Percentiles rank a stretch among this genome's conserved stretches.
Conservation (phyloP, 2,329 filamentous ascomycete genomes). For the Microcera coccophila region DNA sequence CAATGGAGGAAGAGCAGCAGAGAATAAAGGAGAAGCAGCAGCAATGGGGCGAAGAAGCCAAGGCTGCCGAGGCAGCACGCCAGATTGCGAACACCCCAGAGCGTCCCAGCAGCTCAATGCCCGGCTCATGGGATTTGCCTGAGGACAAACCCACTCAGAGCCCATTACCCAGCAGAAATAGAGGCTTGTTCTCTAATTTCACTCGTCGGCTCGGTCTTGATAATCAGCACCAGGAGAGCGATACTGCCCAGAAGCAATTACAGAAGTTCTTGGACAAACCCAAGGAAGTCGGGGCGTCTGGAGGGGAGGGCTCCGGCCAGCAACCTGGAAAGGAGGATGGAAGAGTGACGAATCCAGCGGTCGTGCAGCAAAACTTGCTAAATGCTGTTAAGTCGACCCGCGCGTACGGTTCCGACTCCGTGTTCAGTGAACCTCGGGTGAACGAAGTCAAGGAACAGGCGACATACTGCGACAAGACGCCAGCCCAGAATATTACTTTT, state of each 20-base stretch:
- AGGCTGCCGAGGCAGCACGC: slow-evolving; percentile 37
- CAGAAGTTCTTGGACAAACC: slow-evolving; percentile 42
- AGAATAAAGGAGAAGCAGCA: slow-evolving; percentile 56
- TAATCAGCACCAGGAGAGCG: slow-evolving; percentile 39
- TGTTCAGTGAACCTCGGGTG: slow-evolving; percentile 71
- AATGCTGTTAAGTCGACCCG: slow-evolving; percentile 77
- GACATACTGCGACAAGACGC: slow-evolving; percentile 78
- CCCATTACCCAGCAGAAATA: slow-evolving; percentile 40
- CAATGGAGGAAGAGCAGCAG: slow-evolving; percentile 68
- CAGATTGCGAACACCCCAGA: slow-evolving; percentile 41
- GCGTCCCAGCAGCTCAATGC: slow-evolving; percentile 53
- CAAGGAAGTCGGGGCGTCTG: slow-evolving; percentile 15
- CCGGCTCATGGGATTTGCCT: slow-evolving; percentile 70
- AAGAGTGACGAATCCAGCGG: slow-evolving; percentile 56
- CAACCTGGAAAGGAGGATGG: slow-evolving; percentile 40
- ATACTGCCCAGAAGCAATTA: slow-evolving; percentile 40
- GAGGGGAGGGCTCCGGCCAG: slow-evolving; percentile 13
- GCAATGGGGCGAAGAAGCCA: slow-evolving; percentile 39
- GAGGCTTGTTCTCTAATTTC: slow-evolving; percentile 65
- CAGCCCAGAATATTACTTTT: slow-evolving; percentile 68
- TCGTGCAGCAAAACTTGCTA: slow-evolving; percentile 66
- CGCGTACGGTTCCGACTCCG: slow-evolving; percentile 65
- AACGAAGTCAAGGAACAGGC: slow-evolving; percentile 75
- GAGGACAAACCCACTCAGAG: slow-evolving; percentile 40
- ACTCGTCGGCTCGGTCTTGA: slow-evolving; percentile 67